Conservation (phyloP, 2,329 filamentous ascomycete species). For the Aspergillus transmontanensis region DNA sequence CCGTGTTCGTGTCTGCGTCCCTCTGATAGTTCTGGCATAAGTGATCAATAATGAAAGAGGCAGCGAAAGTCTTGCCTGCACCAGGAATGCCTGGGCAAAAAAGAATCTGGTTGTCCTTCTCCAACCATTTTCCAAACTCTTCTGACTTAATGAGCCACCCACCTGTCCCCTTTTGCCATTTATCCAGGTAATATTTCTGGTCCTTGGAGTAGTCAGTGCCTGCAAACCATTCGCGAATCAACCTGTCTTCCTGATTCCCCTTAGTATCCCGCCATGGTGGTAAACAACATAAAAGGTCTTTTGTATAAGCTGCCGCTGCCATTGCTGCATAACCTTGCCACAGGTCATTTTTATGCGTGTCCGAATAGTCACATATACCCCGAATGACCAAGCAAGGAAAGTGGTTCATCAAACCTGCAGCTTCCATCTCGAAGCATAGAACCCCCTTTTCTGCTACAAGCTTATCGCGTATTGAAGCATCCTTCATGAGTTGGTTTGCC, state of each 20-base stretch:
- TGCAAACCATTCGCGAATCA: neutral
- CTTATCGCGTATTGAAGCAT: slow-evolving; percentile 19
- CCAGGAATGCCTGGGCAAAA: slow-evolving; percentile 38
- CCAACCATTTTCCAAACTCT: slow-evolving; percentile 18
- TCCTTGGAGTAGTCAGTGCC: neutral
- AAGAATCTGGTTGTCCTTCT: slow-evolving; percentile 31
- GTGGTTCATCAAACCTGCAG: slow-evolving; percentile 5
- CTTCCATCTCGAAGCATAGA: slow-evolving; percentile 26
- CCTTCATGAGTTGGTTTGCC: slow-evolving; percentile 21
- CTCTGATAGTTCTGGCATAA: slow-evolving; percentile 29
- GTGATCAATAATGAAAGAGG: slow-evolving; percentile 36
- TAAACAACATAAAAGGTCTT: slow-evolving; percentile 1
- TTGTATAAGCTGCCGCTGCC: slow-evolving; percentile 19
- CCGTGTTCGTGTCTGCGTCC: slow-evolving; percentile 21
- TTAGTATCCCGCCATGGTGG: neutral
- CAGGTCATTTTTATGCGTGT: slow-evolving; percentile 16
- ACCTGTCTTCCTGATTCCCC: neutral
- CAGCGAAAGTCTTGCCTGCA: slow-evolving; percentile 12
- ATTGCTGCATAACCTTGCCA: slow-evolving; percentile 2
- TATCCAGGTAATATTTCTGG: neutral
- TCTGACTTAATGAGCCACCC: slow-evolving; percentile 16
- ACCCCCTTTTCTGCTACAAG: slow-evolving; percentile 8
- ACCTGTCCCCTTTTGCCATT: slow-evolving; percentile 17
- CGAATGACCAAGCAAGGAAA: slow-evolving; percentile 29
- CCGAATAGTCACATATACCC: slow-evolving; percentile 29